Base-by-base conservation (phyloP, 2,329 filamentous ascomycete species). In the Hawksworthiomyces lignivorus region DNA sequence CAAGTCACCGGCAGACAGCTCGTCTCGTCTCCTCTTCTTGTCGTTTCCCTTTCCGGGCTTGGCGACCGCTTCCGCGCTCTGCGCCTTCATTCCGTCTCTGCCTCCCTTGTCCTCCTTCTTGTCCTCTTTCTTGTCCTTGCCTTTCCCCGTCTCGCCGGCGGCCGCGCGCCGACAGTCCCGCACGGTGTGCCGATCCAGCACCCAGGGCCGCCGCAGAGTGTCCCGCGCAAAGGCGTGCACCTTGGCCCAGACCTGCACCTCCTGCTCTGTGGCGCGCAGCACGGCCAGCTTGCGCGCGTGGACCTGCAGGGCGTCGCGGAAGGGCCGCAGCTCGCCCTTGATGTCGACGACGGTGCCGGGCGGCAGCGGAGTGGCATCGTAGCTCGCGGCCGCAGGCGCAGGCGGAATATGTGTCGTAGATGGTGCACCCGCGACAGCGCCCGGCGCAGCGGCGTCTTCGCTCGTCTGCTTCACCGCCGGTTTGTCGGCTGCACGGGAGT, bases 221-320 rank as follows among this genome's bases (percentile, higher is more conserved):
- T 73, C 65, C 26, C 52, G 54, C 27, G 66, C 65, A 52, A 82
- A 80, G 22, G 56, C 57, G 15, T 56, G 49, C 33, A 69, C 62
- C 58, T 75, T 75, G 50, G 70, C 64, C 79, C 79, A 83, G 8
- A 80, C 73, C 7, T 54, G 56, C 4, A 81, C 62, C 54, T 84
- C 80, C 26, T 73, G 64, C 34, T 69, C 66, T 0, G 77, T 82
- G 33, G 69, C 67, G 19, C 54, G 56, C 4, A 82, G 43, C 0
- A 63, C 49, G n/a, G 56, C 53, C 43, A 76, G 58, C 51, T 71
- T 75, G 34, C 71, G 63, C 18, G 77, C 63, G 32, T 66, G 67
- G 48, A 82, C 62, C 53, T 78, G 74, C 22, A 46, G 7, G 44
- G 66, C 58, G 2, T 65, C 62, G 40, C 72, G 64, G 46, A 68